Evolutionary conservation across 768 basidiomycete species (phyloP).

Genomic region (Neoboletus magnificus): DNA sequence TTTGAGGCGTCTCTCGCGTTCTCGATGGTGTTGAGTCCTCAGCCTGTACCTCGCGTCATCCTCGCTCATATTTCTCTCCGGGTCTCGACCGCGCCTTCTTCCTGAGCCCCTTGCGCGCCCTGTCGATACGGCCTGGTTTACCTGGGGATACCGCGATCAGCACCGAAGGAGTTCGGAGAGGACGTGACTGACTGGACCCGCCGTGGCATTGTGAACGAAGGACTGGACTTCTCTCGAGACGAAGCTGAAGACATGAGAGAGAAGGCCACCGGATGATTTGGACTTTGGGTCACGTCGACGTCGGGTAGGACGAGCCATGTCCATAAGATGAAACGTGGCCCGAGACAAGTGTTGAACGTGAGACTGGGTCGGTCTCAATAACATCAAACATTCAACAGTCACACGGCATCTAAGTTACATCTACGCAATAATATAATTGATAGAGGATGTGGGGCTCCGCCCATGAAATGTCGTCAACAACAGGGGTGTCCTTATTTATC

Average conservation of each 20-base stretch:
- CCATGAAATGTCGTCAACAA: constrained; percentile 6
- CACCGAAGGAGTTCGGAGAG: not conserved
- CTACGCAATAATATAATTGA: constrained; percentile 8
- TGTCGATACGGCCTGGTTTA: constrained; percentile 10
- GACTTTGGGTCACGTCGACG: constrained; percentile 4
- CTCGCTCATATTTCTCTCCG: constrained; percentile 14
- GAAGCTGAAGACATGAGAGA: constrained; percentile 65
- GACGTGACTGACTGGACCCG: constrained; percentile 16
- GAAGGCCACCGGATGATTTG: constrained; percentile 35
- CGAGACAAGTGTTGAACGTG: constrained; percentile 8
- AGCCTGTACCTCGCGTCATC: constrained; percentile 8
- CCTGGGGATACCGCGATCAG: constrained; percentile 15
- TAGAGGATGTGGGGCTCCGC: not conserved
- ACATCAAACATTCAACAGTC: not conserved
- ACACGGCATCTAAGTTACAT: constrained; percentile 10
- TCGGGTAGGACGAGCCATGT: constrained; percentile 9
- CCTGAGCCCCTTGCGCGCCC: constrained; percentile 7
- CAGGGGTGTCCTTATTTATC: constrained; percentile 13
- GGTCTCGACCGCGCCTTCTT: constrained; percentile 5
- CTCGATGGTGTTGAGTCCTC: constrained; percentile 4
- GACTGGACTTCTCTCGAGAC: constrained; percentile 69
- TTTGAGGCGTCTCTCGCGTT: constrained; percentile 11
- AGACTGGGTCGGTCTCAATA: constrained; percentile 18
- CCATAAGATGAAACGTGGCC: not conserved
- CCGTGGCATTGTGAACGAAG: constrained; percentile 67